Evolutionary conservation across 345 rosid species (phyloP), one percentile per base, ranked within the genome.

Genomic region (Eutrema japonicum): DNA sequence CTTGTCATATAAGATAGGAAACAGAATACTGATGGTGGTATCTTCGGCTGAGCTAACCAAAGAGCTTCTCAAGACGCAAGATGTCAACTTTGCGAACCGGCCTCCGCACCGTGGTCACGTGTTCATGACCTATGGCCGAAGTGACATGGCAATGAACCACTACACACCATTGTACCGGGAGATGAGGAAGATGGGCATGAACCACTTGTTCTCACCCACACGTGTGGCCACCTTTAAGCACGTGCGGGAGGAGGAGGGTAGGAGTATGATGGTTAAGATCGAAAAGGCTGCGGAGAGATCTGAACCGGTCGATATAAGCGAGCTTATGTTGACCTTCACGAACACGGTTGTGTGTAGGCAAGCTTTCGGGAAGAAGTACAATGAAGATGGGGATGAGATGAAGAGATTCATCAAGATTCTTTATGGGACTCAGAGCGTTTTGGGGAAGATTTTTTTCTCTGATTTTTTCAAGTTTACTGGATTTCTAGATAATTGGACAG

Each of bases 21-120:
- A 3, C 3, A 49, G 5, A 9, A 77, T 73, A 33, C 7, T 70
- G 26, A 58, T 86, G 0, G 80, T 85, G 11, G 48, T 85, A 32
- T 86, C 89, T 36, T 85, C 86, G 0, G 83, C 87, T 2, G 65
- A 78, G 60, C 50, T 77, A 62, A 73, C 83, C 0, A 72, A 77
- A 62, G 80, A 85, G 40, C 71, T 81, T 18, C 36, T 88, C 54
- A 81, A 80, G 45, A 72, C 78, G 0, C 83, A 80, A 61, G 83
- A 80, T 35, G 64, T 49, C 16, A 77, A 80, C 53, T 76, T 72
- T 0, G 64, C 77, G 0, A 51, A 68, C 64, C 27, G 83, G 45
- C 83, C 83, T 22, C 61, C 27, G 32, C 69, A 70, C 49, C 70
- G 68, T n/a, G 82, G 82, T 50, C 75, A 66, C 0, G 74, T 66